Evolutionary conservation across 75 land plant species (phyloP).

Genomic region (Adiantum capillusveneris): DNA sequence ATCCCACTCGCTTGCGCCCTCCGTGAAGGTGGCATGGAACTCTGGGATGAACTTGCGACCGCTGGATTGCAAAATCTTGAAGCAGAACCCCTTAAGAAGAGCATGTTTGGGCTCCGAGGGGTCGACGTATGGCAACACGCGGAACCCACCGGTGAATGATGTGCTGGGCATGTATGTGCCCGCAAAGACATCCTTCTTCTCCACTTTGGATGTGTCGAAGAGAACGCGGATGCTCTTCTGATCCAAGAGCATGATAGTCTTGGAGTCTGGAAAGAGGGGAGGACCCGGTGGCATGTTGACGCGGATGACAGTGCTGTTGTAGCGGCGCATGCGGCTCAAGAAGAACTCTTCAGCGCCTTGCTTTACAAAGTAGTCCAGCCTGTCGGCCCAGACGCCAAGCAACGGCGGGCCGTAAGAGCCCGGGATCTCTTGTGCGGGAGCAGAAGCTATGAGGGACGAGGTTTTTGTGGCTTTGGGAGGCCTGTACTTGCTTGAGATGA

Average conservation of each 20-base stretch:
- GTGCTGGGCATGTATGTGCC: constrained; percentile 50
- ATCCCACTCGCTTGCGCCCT: constrained; percentile 23
- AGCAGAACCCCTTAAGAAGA: constrained; percentile 37
- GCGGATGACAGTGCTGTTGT: constrained; percentile 39
- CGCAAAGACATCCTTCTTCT: constrained; percentile 37
- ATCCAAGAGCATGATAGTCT: constrained; percentile 53
- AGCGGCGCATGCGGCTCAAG: constrained; percentile 12
- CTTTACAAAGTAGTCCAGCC: constrained; percentile 29
- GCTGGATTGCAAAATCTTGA: constrained; percentile 25
- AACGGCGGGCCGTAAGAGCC: constrained; percentile 43
- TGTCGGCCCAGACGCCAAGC: constrained; percentile 19
- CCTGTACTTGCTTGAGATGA: no score
- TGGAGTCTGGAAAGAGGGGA: constrained; percentile 40
- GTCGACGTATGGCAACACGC: constrained; percentile 48
- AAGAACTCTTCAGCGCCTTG: constrained; percentile 21
- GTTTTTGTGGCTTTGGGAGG: no score
- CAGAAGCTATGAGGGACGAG: no score
- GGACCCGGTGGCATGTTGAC: constrained; percentile 59
- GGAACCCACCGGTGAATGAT: constrained; percentile 39
- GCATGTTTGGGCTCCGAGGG: constrained; percentile 38
- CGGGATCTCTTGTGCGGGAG: constrained; percentile 29
- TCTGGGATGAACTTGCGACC: constrained; percentile 21
- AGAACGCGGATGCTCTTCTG: constrained; percentile 48
- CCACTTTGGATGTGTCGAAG: constrained; percentile 54
- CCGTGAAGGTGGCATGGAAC: constrained; percentile 11